phyloP scores from a whole-genome alignment of 495 filamentous ascomycete species.

The Trichoderma gamsii region DNA sequence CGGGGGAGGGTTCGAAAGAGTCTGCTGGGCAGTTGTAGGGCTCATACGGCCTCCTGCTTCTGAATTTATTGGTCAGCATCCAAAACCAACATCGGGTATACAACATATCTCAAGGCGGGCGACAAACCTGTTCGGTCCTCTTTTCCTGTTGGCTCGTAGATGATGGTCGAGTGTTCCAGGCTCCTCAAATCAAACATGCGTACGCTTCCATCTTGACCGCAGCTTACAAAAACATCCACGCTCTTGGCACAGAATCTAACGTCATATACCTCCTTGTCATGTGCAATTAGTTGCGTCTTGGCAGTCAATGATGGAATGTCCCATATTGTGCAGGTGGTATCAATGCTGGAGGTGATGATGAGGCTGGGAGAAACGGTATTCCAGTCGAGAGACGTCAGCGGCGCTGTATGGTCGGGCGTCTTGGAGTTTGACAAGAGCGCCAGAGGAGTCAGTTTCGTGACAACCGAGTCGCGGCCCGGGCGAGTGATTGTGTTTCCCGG shows the following conservation, averaged over 20 bases:
- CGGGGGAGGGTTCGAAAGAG: constrained; percentile 74
- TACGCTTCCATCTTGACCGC: constrained; percentile 95
- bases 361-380: constrained; percentile 92
- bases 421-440: constrained; percentile 96
- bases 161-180: constrained; percentile 96
- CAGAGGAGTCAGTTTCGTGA: constrained; percentile 86
- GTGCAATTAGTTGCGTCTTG: constrained; percentile 96
- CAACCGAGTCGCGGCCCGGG: constrained; percentile 54
- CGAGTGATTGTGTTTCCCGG: constrained; percentile 71
- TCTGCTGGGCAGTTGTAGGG: constrained; percentile 64
- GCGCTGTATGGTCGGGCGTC: constrained; percentile 94
- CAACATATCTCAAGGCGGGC: neutral
- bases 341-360: constrained; percentile 97
- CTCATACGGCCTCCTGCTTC: constrained; percentile 45
- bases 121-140: constrained; percentile 61
- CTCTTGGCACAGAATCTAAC: constrained; percentile 95
- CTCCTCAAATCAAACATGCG: constrained; percentile 98
- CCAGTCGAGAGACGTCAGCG: constrained; percentile 95
- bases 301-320: constrained; percentile 96
- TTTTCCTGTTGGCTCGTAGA: constrained; percentile 93
- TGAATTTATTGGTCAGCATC: constrained; percentile 21
- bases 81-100: neutral
- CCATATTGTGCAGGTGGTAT: constrained; percentile 99
- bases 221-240: constrained; percentile 95
- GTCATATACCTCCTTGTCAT: constrained; percentile 98